These are phyloP conservation scores for Candida adriatica DNA, from an alignment of 805 yeast species.

Conservation along the genomic window DNA sequence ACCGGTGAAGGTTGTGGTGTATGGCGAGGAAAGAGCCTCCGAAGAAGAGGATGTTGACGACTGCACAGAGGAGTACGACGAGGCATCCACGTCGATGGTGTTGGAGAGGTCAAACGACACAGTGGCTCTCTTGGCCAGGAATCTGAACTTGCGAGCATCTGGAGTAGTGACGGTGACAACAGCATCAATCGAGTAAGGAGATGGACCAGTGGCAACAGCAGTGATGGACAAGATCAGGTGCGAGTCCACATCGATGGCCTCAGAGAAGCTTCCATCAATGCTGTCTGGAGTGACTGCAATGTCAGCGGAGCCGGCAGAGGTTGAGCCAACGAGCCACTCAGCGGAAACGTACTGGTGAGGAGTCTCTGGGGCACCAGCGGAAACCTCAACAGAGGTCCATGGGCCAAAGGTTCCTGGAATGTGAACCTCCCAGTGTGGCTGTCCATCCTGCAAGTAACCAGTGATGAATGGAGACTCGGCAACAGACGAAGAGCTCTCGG, in stretches of 20 bases:
- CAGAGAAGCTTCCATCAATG: constrained; percentile 1
- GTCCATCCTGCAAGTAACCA: constrained; percentile 27
- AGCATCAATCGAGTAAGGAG: constrained; percentile 38
- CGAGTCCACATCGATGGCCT: constrained; percentile 33
- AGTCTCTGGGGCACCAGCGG: constrained; percentile 41
- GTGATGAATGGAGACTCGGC: constrained; percentile 19
- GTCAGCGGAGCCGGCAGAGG: constrained; percentile 34
- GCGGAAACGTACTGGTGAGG: constrained; percentile 17
- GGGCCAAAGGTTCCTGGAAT: constrained; percentile 39
- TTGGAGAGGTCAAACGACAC: constrained; percentile 4
- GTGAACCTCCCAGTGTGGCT: constrained; percentile 41
- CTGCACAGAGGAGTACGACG: constrained; percentile 18
- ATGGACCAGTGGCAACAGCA: constrained; percentile 58
- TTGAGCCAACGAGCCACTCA: constrained; percentile 31
- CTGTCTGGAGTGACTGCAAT: constrained; percentile 1
- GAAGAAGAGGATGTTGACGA: too few species aligned
- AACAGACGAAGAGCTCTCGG: constrained; percentile 3
- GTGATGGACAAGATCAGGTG: constrained; percentile 26
- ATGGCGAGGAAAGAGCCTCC: too few species aligned
- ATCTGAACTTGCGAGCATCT: constrained; percentile 3
- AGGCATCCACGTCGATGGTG: background rate
- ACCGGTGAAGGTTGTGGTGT: too few species aligned
- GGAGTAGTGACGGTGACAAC: constrained; percentile 20
- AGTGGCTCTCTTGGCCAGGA: constrained; percentile 3
- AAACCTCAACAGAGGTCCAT: constrained; percentile 56